Base-by-base conservation (phyloP, 2,329 filamentous ascomycete genomes). In the Botrytis porri region DNA sequence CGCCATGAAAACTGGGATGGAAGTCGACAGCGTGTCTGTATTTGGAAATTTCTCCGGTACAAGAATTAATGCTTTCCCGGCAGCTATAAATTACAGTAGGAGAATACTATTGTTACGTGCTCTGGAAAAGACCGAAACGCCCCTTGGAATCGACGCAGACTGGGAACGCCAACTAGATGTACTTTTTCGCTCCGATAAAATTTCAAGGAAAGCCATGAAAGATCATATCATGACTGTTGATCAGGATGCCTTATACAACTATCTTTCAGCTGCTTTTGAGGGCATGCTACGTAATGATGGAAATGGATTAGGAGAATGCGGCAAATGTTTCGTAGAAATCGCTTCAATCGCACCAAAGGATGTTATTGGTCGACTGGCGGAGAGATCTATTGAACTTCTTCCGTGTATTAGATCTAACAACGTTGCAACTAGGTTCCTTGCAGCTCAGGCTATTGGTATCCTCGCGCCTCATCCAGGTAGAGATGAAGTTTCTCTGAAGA, bases 161-260 rank as follows among this genome's bases (percentile, higher is more conserved):
- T 98, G 96, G 96, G 92, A 94, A 80, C 86, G 90, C 63, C 91
- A 92, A 76, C 85, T 98, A 3, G 92, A 95, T 76, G 88, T 90
- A 1, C 86, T 92, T 10, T 85, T 96, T 43, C 87, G 89, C 59
- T 92, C 91, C 8, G 92, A 95, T 78, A 86, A 91, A 73, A 83
- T 86, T 63, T 89, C 89, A 18, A 87, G 93, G 59, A 82, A 86
- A 39, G 85, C 86, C 9, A 85, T 94, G 72, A 87, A 86, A 71
- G 78, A 80, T 0, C 89, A 91, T 75, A 79, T 92, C 73, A 78
- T 82, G 71, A 80, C 78, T 60, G 76, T 83, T 1, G 83, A 86
- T 39, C 78, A 81, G 25, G 79, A 81, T 3, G 79, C 81, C 22
- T 75, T 88, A 3, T 74, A 82, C 0, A 81, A 83, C 9, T 84